Base-by-base conservation (phyloP, 1,284 basidiomycete genomes). In the Dichomitus squalens region DNA sequence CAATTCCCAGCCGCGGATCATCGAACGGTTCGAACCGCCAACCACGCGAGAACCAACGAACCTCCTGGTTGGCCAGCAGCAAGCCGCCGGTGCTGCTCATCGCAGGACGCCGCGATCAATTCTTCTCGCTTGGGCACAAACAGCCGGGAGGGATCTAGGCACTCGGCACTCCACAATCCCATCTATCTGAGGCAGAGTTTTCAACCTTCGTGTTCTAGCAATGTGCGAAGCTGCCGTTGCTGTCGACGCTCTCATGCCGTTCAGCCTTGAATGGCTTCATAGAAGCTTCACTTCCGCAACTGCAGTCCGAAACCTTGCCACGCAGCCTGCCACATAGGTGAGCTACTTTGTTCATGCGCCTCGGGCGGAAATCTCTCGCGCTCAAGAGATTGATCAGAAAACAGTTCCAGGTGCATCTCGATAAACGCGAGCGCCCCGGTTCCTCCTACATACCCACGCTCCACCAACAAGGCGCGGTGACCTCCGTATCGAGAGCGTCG, bases 1-100 rank as follows among this genome's bases (percentile, higher is more conserved):
- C 57, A 57, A 53, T 51, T 21, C 55, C 52, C 49, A 44, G 52
- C 57, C 60, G 57, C 57, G 60, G 60, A 48, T 53, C 54, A 61
- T 49, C 46, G 16, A 33, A 27, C 53, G n/a, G n/a, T n/a, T n/a
- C 41, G 41, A 31, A 41, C 53, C 2, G 48, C 53, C n/a, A n/a
- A n/a, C n/a, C 53, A 47, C 40, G 43, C 41, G 49, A 51, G 41
- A 49, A 49, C 39, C 51, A 47, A 35, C 53, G 35, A 53, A 8
- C 23, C 34, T 49, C 49, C 55, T 53, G 57, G 52, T 53, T 58
- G 49, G 38, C 52, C 29, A 31, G 29, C 41, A 20, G 29, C 41
- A 47, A 23, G 43, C 25, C 40, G 21, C 40, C 8, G 11, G 7
- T 11, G 31, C 23, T 7, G 20, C 23, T 16, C 40, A 5, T 7